Conservation (phyloP, 768 basidiomycete species). For the Amylocystis lapponica region DNA sequence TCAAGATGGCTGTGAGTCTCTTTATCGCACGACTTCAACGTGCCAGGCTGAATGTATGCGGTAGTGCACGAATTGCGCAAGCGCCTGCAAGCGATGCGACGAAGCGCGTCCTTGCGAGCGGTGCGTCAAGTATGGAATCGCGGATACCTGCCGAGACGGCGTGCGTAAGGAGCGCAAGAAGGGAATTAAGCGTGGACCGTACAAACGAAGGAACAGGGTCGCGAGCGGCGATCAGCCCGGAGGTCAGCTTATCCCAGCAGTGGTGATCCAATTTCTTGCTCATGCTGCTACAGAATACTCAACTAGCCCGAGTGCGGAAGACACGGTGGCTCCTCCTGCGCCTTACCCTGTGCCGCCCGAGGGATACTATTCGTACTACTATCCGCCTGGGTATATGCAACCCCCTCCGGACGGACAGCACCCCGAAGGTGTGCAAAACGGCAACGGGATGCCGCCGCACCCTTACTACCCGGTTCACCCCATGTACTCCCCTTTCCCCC, state of each 20-base stretch:
- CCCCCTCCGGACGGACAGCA: conserved; percentile 33
- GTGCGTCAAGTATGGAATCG: conserved; percentile 57
- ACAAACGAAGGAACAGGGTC: conserved; percentile 45
- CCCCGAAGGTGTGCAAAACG: conserved; percentile 27
- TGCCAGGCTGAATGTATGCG: too few species aligned
- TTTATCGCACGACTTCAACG: too few species aligned
- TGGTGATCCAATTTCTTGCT: not conserved
- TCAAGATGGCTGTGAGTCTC: conserved; percentile 50
- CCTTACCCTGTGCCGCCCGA: conserved; percentile 31
- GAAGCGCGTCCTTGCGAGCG: conserved; percentile 58
- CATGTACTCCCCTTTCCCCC: conserved; percentile 34
- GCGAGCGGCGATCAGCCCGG: conserved; percentile 15
- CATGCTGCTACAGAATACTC: conserved; percentile 1
- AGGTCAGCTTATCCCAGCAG: conserved; percentile 1
- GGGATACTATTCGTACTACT: conserved; percentile 39
- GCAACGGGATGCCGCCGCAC: conserved; percentile 19
- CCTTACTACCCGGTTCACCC: conserved; percentile 34
- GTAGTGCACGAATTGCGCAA: conserved; percentile 55
- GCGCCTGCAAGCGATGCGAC: conserved; percentile 53
- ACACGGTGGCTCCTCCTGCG: conserved; percentile 7
- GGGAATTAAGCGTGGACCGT: conserved; percentile 52
- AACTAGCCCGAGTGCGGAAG: conserved; percentile 4
- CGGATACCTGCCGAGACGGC: conserved; percentile 52
- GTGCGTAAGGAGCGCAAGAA: conserved; percentile 61
- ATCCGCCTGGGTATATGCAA: conserved; percentile 36